A percentile compares a stretch with the other conserved stretches of the same genome.
phyloP scores from a whole-genome alignment of 108 stramenopile genomes.

The Skeletonema tropicum region DNA sequence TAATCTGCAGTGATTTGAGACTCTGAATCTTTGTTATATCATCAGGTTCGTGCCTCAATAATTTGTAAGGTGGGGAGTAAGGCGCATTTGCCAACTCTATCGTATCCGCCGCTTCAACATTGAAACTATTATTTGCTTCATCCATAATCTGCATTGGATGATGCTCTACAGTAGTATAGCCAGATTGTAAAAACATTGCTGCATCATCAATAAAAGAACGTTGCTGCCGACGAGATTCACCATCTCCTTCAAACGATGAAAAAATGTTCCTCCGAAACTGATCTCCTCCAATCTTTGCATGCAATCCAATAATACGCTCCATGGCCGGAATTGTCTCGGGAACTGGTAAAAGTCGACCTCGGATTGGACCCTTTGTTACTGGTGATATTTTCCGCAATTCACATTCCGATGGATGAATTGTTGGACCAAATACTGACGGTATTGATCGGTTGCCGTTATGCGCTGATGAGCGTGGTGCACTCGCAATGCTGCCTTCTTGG shows the following conservation, averaged over 20 bases:
- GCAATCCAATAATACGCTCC: not conserved
- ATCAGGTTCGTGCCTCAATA: slow-evolving; percentile 25
- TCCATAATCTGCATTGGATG: not conserved
- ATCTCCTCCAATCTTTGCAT: slow-evolving; percentile 1
- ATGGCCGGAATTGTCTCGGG: not conserved
- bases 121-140: not conserved
- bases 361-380: slow-evolving; percentile 29
- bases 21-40: slow-evolving; percentile 12
- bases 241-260: not conserved
- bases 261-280: not conserved
- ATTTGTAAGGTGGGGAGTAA: not conserved
- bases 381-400: slow-evolving; percentile 25
- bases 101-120: not conserved
- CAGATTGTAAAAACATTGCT: not conserved
- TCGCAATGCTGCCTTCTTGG: not conserved
- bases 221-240: not conserved
- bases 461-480: not conserved
- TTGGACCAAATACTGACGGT: slow-evolving; percentile 16
- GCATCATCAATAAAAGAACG: not conserved
- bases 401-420: slow-evolving; percentile 40
- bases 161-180: not conserved
- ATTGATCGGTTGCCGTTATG: slow-evolving; percentile 5
- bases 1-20: slow-evolving; percentile 9
- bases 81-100: not conserved
- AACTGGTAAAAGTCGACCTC: slow-evolving; percentile 14